Conservation (phyloP, 306 rosid species). For the Pachyrhizus erosus region DNA sequence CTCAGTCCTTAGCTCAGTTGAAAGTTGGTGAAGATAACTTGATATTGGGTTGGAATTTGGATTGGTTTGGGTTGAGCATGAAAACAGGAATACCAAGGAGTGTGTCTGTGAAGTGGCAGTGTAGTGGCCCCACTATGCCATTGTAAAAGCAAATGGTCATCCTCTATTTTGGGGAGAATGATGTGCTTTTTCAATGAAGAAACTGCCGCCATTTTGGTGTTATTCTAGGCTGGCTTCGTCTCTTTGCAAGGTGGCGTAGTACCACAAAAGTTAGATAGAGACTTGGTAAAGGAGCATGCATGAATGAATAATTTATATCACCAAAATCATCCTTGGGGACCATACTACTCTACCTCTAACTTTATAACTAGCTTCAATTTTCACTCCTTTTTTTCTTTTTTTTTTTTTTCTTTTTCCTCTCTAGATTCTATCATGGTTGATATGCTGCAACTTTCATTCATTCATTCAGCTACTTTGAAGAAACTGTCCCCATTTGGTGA, state of each 20-base stretch:
- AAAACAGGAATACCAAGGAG: constrained; percentile 46
- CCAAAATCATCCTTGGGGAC: constrained; percentile 51
- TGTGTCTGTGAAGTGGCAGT: constrained; percentile 50
- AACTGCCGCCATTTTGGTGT: constrained; percentile 56
- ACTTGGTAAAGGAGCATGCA: neutral
- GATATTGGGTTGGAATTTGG: constrained; percentile 14
- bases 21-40: constrained; percentile 39
- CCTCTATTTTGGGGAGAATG: constrained; percentile 63
- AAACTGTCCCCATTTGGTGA: constrained; percentile 39
- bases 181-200: constrained; percentile 48
- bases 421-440: constrained; percentile 5
- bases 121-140: constrained; percentile 46
- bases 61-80: constrained; percentile 39
- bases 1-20: constrained; percentile 31
- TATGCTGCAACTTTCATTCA: neutral
- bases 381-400: neutral
- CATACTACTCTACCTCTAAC: constrained; percentile 32
- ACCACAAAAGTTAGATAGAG: constrained; percentile 47
- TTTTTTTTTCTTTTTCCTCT: neutral
- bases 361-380: constrained; percentile 43
- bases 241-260: constrained; percentile 42
- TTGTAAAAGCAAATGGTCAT: constrained; percentile 44
- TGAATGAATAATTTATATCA: neutral
- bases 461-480: constrained; percentile 40
- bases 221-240: constrained; percentile 44